Evolutionary conservation across 306 rosid species (phyloP), one percentile per base, ranked within the genome.

Genomic region (cucumber (Cucumis sativus)): DNA sequence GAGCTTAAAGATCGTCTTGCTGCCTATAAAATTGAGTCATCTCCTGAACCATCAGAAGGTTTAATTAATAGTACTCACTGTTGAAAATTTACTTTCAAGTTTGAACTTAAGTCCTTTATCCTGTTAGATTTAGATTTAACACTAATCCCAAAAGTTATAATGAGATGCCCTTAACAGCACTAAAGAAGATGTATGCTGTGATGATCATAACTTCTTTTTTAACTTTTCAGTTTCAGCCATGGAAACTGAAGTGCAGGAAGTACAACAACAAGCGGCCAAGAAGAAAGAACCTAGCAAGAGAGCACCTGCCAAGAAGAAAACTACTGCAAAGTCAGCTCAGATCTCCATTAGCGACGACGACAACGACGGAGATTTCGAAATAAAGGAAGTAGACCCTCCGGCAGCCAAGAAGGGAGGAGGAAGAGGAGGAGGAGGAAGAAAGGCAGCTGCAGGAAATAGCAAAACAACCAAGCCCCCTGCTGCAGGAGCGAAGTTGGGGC

Each of bases 1-100:
- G 96, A 88, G 13, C 94, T 95, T 83, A 93, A 92, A 85, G 93
- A 95, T 57, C 93, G 99, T 33, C 93, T 95, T 47, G 99, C 99
- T 70, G 96, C 97, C 30, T 95, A 95, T 69, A 95, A 89, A 80
- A 84, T 95, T 0, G 93, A 82, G 2, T 80, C 97, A 58, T 89
- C 99, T 41, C 84, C 93, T 28, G 97, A 88, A 18, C 75, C 68
- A 21, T 79, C 93, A 1, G 84, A 86, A 63, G 97, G 98, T 92
- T n/a, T n/a, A 58, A 55, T 6, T 20, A 17, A n/a, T 12, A 0
- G 20, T 49, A 18, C 4, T n/a, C 52, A 54, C 7, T 55, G 59
- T 55, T 55, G 11, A 55, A 52, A 16, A 16, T 52, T 16, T 52
- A 52, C 20, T 6, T 52, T 16, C 9, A 52, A 55, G 59, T 55